phyloP scores from a whole-genome alignment of 1,139 yeast species.

The Diutina mesorugosa region DNA sequence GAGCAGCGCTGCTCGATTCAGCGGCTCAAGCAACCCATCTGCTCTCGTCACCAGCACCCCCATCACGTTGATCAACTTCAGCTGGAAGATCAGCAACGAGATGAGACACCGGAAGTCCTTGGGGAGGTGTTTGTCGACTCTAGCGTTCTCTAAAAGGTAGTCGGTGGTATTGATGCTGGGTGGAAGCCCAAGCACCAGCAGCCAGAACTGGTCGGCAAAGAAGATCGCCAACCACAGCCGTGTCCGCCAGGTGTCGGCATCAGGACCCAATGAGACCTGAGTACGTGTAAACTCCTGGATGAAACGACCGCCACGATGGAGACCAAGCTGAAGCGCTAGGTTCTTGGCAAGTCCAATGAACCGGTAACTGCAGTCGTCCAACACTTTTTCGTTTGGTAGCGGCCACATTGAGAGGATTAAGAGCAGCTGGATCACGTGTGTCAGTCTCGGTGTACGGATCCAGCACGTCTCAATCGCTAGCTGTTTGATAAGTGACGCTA shows the following conservation, averaged over 20 bases:
- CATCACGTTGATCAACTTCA: conserved; percentile 74
- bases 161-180: conserved; percentile 74
- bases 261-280: conserved; percentile 72
- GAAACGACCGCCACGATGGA: conserved; percentile 81
- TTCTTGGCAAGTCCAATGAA: conserved; percentile 81
- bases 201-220: conserved; percentile 85
- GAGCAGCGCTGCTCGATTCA: conserved; percentile 69
- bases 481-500: conserved; percentile 72
- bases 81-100: conserved; percentile 69
- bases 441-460: conserved; percentile 86
- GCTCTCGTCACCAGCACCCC: conserved; percentile 83
- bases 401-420: conserved; percentile 85
- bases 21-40: conserved; percentile 81
- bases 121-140: conserved; percentile 57
- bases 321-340: conserved; percentile 77
- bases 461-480: conserved; percentile 88
- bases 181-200: conserved; percentile 77
- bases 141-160: conserved; percentile 66
- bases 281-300: conserved; percentile 84
- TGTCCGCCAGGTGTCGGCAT: conserved; percentile 91
- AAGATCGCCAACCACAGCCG: conserved; percentile 86
- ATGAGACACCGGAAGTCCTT: conserved; percentile 61
- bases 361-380: conserved; percentile 86
- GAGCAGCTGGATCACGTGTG: conserved; percentile 85
- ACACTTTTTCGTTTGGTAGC: conserved; percentile 79